A percentile compares a stretch with the other conserved stretches of the same genome.
These are phyloP conservation scores for Russula vinacea DNA, from an alignment of 768 basidiomycete genomes.

Conservation along the genomic window DNA sequence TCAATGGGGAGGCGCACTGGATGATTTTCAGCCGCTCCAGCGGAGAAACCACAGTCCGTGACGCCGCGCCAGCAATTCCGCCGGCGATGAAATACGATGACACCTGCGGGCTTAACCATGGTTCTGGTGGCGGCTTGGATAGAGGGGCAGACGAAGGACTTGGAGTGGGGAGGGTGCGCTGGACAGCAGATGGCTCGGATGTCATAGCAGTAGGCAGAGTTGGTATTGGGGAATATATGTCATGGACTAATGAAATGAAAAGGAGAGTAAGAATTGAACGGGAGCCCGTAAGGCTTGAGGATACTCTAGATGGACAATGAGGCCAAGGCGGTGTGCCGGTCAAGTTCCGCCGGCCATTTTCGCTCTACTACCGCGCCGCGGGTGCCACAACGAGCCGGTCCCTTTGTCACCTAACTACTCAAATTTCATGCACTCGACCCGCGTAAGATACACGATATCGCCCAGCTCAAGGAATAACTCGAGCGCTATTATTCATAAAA, in stretches of 20 bases:
- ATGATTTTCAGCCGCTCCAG: conserved; percentile 95
- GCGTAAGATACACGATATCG: neutral
- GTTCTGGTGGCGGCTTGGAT: conserved; percentile 17
- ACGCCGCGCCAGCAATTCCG: conserved; percentile 59
- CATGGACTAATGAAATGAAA: conserved; percentile 21
- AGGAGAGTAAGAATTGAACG: conserved; percentile 4
- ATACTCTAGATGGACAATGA: conserved; percentile 11
- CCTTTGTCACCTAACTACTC: neutral
- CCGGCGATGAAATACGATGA: conserved; percentile 54
- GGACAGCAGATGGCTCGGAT: conserved; percentile 19
- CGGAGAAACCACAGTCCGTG: conserved; percentile 88
- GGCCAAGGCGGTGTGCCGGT: conserved; percentile 1
- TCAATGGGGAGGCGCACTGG: conserved; percentile 53
- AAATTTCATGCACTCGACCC: neutral
- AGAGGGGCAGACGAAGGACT: conserved; percentile 1
- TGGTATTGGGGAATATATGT: conserved; percentile 8
- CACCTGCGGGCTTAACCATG: conserved; percentile 38
- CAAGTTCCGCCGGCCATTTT: conserved; percentile 13
- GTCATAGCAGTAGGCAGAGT: conserved; percentile 20
- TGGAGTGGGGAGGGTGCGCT: neutral
- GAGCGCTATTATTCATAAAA: conserved; percentile 21
- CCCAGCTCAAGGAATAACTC: conserved; percentile 8
- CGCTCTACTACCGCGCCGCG: neutral
- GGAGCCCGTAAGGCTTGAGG: conserved; percentile 17
- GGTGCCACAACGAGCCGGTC: neutral